Base-by-base conservation (phyloP, 129 eudicot genomes). In the Helianthus tuberosus region DNA sequence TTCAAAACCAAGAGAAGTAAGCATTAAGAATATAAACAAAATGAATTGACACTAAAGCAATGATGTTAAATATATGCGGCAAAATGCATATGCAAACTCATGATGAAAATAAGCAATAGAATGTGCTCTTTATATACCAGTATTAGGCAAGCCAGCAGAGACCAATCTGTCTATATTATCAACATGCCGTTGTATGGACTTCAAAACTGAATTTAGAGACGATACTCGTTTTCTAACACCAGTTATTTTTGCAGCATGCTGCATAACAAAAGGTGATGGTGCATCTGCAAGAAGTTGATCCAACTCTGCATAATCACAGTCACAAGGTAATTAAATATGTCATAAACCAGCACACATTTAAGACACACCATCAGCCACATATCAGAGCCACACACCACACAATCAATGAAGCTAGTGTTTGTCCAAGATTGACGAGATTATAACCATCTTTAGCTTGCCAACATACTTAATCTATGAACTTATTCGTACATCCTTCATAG, bases 251-350 rank as follows among this genome's bases (percentile, higher is more conserved):
- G 86, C 86, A 60, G 96, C 98, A 64, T 94, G 97, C 75, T 94
- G 98, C 93, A 88, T 88, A 17, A 94, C 83, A 66, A 94, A 94
- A 43, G 98, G 97, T 66, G 89, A 75, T 16, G 98, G 98, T 39
- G 97, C 97, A 86, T 94, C 98, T 68, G 92, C 98, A 51, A 94
- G 86, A 67, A 94, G 83, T 44, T 85, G 91, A 78, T 90, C 98
- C 77, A 94, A 93, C 81, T 94, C 98, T 94, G 88, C 54, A 86
- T 77, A 14, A 47, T 44, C 65, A 69, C 25, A 64, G 55, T 48
- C 44, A 54, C 51, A 69, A 55, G 5, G 38, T 59, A 70, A 70
- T 47, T 43, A 66, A 71, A 52, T 57, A 67, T 6, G 5, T 13
- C 29, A 47, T 16, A 9, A 27, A 67, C 41, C 8, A 52, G 29